These are phyloP conservation scores for Cordia subcordata DNA, from an alignment of 257 asterid species.

Conservation along the genomic window DNA sequence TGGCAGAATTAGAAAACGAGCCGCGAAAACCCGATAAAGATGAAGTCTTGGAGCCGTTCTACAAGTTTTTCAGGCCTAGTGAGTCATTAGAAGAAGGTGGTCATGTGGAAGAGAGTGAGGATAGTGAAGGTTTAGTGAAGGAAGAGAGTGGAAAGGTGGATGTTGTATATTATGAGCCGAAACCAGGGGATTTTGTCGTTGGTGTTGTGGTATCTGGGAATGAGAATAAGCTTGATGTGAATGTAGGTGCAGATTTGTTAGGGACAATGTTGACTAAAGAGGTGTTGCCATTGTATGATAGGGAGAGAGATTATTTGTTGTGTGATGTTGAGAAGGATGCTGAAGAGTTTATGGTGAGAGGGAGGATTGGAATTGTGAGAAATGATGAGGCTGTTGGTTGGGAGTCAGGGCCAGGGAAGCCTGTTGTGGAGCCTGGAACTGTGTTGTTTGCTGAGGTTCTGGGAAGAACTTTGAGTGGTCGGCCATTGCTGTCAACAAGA, in stretches of 20 bases:
- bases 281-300: slow-evolving; percentile 78
- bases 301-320: slow-evolving; percentile 66
- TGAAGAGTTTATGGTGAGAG: slow-evolving; percentile 52
- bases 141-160: slow-evolving; percentile 24
- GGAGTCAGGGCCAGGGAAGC: slow-evolving; percentile 45
- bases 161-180: slow-evolving; percentile 85
- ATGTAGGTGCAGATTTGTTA: slow-evolving; percentile 75
- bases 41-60: slow-evolving; percentile 70
- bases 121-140: no score
- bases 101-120: slow-evolving; percentile 18
- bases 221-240: slow-evolving; percentile 86
- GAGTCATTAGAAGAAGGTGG: slow-evolving; percentile 38
- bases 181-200: slow-evolving; percentile 77
- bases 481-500: slow-evolving; percentile 81
- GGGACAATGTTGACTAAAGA: slow-evolving; percentile 96
- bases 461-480: slow-evolving; percentile 94
- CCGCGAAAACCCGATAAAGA: slow-evolving; percentile 35
- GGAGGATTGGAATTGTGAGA: slow-evolving; percentile 70
- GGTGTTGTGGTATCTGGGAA: slow-evolving; percentile 96
- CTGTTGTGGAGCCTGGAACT: slow-evolving; percentile 84
- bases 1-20: slow-evolving; percentile 44
- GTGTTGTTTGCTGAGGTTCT: slow-evolving; percentile 83
- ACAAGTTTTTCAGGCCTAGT: slow-evolving; percentile 50
- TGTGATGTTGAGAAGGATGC: slow-evolving; percentile 69
- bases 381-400: slow-evolving; percentile 57